A percentile compares a stretch with the other conserved stretches of the same genome.
These are phyloP conservation scores for Brassica hybrid DNA, from an alignment of 441 rosid genomes.

Conservation along the genomic window DNA sequence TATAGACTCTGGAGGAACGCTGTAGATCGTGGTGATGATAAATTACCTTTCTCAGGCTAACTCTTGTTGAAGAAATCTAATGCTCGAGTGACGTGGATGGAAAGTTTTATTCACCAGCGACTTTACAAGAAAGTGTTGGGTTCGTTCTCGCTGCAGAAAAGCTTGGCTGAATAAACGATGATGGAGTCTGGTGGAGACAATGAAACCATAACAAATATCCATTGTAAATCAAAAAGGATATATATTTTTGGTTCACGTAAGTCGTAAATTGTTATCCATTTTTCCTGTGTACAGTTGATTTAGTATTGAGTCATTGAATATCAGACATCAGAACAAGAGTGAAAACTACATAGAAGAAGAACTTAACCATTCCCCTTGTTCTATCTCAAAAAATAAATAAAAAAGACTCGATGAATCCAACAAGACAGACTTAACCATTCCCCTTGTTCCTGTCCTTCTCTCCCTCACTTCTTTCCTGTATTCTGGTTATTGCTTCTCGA, in stretches of 20 bases:
- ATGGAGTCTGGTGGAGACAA: conserved; percentile 40
- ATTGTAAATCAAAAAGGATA: conserved; percentile 36
- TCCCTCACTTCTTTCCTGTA: not conserved
- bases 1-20: conserved; percentile 89
- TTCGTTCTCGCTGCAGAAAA: conserved; percentile 24
- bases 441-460: not conserved
- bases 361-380: no score
- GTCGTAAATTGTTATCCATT: conserved; percentile 21
- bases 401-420: not conserved
- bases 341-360: not conserved
- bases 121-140: conserved; percentile 25
- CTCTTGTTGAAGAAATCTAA: conserved; percentile 34
- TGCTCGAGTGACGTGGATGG: conserved; percentile 12
- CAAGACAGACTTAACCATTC: not conserved
- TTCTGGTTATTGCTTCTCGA: not conserved
- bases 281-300: conserved; percentile 59
- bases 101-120: conserved; percentile 25
- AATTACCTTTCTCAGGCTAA: conserved; percentile 63
- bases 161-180: conserved; percentile 30
- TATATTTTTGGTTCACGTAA: not conserved
- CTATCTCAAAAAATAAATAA: no score
- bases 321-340: conserved; percentile 10
- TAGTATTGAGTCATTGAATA: conserved; percentile 21
- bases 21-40: conserved; percentile 68
- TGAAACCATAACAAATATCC: conserved; percentile 30